Base-by-base conservation (phyloP, 441 rosid species). In the Adansonia grandidieri region DNA sequence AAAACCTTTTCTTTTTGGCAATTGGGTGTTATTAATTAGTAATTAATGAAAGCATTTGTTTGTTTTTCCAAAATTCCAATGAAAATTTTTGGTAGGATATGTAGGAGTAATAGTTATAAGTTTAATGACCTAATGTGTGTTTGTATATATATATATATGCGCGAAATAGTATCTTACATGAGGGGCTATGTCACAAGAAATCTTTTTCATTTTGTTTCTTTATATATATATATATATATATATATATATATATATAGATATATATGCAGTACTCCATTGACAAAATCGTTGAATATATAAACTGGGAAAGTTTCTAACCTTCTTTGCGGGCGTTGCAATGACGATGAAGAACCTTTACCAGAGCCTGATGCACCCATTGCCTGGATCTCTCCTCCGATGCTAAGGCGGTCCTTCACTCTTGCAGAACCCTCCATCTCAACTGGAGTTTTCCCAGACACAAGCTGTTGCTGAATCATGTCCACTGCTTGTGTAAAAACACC, bases 271-370 rank as follows among this genome's bases (percentile, higher is more conserved):
- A 9, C 50, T 45, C 10, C 22, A n/a, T 54, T 54, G 22, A 54
- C 9, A 54, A 47, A 47, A 47, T 13, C 13, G 2, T 1, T 47
- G 51, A 47, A 47, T 9, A 45, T 45, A 45, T 45, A 8, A 45
- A 45, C 19, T 15, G 22, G 58, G 7, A n/a, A 66, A 1, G 20
- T 54, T 19, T 61, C 53, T 64, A 78, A 90, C 93, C 91, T 88
- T 82, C 81, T 82, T 73, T 89, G 80, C 3, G 78, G 77, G 74
- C 92, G 86, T 28, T 75, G 87, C 15, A 80, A 71, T 11, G 87
- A 78, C 8, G 88, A 80, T 32, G 83, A 32, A 48, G 81, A 62
- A 61, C 66, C 73, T 61, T 80, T 78, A 32, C 84, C 84, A 42
- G 88, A 80, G 51, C 79, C 85, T 11, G 82, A 78, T 5, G 65